Evolutionary conservation across 352 stramenopile genomes (phyloP).

Genomic region (Phytophthora foliorum): DNA sequence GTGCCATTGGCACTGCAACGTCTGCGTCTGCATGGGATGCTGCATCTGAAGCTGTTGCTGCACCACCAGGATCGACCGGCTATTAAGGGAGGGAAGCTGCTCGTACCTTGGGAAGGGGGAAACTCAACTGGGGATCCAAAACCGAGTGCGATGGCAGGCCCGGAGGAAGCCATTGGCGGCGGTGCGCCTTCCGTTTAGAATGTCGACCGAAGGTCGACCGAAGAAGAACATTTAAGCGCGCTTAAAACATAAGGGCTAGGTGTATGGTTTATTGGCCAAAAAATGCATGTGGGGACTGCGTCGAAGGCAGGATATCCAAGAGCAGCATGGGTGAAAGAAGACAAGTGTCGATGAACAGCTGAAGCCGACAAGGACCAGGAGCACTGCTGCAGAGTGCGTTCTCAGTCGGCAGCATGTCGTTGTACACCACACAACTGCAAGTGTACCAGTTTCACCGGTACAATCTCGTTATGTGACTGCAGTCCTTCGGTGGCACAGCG

Average conservation of each 20-base stretch:
- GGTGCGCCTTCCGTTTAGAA: conserved; percentile 1
- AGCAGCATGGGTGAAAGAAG: too few species aligned
- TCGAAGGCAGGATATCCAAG: too few species aligned
- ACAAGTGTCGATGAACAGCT: background rate
- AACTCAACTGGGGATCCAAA: conserved; percentile 53
- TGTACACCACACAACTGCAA: background rate
- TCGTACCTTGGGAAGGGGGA: conserved; percentile 56
- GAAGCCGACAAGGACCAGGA: background rate
- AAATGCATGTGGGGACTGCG: too few species aligned
- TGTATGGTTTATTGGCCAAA: too few species aligned
- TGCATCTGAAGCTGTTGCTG: background rate
- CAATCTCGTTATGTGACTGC: background rate
- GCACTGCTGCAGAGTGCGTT: too few species aligned
- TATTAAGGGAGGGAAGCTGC: background rate
- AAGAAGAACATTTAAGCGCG: conserved; percentile 17
- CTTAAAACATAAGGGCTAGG: conserved; percentile 14
- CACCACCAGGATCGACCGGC: conserved; percentile 20
- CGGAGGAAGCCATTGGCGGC: conserved; percentile 6
- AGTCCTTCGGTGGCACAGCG: conserved; percentile 7
- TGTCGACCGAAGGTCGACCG: background rate
- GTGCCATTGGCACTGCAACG: background rate
- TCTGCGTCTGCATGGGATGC: background rate
- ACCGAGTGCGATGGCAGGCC: conserved; percentile 24
- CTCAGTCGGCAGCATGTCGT: background rate
- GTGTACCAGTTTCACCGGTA: conserved; percentile 20